Base-by-base conservation (phyloP, 306 rosid species). In the Vigna radiata region DNA sequence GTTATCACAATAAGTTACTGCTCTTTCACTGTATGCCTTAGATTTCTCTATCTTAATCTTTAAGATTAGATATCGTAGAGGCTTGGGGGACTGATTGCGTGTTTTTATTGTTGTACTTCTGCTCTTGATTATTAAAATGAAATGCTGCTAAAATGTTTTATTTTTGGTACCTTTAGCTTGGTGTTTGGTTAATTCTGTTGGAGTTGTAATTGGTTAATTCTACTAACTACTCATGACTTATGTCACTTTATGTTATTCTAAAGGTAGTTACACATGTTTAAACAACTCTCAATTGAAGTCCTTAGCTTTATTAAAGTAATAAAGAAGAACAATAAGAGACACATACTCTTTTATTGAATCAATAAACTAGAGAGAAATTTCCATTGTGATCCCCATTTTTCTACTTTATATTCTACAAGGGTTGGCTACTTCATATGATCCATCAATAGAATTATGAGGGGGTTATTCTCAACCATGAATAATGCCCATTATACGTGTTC, bases 101-200 rank as follows among this genome's bases (percentile, higher is more conserved):
- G 58, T 54, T 7, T 18, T 66, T 54, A 15, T 27, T 36, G 58
- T 11, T 29, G 2, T 41, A 44, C 19, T 53, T 54, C 13, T 10
- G 39, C 61, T 64, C 48, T 66, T 41, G 31, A 1, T 36, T 68
- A 12, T 73, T 23, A 56, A 18, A 52, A 60, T 68, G 21, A 49
- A 21, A 59, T 27, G 58, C 23, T 49, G 56, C 12, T 16, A 25
- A 25, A 79, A 15, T 27, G 31, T 27, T 31, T 17, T 44, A 43
- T 52, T 43, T 63, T 63, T 19, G 52, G 17, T 63, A 31, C 49
- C 21, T 72, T 41, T 27, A 53, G 46, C 46, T 6, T 14, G 70
- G 55, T 72, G 15, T 25, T 50, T 47, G 29, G 76, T 74, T 81
- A 36, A 55, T 50, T 54, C 31, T 64, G 2, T 46, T 54, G 75